A percentile compares a stretch with the other conserved stretches of the same genome.
These are phyloP conservation scores for Mucor racemosus DNA, from an alignment of 371 early-diverging fungal genomes.

Conservation along the genomic window DNA sequence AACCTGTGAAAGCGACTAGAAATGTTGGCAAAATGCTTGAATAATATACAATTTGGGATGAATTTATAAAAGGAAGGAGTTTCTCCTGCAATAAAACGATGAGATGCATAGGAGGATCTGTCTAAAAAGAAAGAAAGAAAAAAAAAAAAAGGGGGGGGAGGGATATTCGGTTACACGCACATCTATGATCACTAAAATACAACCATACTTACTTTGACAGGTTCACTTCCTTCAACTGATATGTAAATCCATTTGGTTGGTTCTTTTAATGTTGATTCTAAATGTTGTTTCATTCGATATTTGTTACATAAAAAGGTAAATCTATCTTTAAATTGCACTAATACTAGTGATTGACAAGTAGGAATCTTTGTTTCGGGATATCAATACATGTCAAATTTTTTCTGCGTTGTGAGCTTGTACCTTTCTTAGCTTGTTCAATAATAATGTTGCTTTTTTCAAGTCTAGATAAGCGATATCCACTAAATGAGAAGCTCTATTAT, in stretches of 20 bases:
- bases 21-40: constrained; percentile 36
- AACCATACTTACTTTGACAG: constrained; percentile 19
- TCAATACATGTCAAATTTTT: neutral
- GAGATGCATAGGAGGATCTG: constrained; percentile 27
- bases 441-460: constrained; percentile 12
- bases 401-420: constrained; percentile 20
- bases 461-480: constrained; percentile 25
- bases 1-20: constrained; percentile 54
- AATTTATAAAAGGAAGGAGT: constrained; percentile 24
- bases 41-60: constrained; percentile 3
- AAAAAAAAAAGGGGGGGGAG: too few relatives aligned
- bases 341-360: constrained; percentile 19
- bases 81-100: constrained; percentile 26
- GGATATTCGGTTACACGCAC: neutral
- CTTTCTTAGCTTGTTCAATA: constrained; percentile 18
- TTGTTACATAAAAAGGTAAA: constrained; percentile 50
- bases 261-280: constrained; percentile 17
- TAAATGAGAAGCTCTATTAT: constrained; percentile 21
- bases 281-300: constrained; percentile 27
- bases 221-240: constrained; percentile 26
- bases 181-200: neutral
- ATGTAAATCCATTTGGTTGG: constrained; percentile 17
- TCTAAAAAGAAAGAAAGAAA: neutral
- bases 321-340: constrained; percentile 48
- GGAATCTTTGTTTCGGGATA: constrained; percentile 17